Base-by-base conservation (phyloP, 2,329 filamentous ascomycete species). In the Curvularia spicifera region DNA sequence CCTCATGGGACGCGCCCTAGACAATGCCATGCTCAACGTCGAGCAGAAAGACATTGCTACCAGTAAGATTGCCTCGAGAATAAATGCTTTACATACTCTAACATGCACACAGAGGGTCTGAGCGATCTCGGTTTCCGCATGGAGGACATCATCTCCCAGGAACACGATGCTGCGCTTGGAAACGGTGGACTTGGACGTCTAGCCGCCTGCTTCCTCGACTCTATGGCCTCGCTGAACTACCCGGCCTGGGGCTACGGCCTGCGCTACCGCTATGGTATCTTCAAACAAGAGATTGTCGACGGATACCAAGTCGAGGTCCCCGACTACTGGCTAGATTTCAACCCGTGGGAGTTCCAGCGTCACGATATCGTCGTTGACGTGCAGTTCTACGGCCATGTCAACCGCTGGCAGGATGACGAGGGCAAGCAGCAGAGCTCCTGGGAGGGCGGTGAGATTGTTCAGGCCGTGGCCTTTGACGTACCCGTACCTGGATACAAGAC, bases 241-340 rank as follows among this genome's bases (percentile, higher is more conserved):
- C 91, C 95, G 9, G 95, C 95, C 20, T 99, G 95, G 95, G 95
- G 95, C 35, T 99, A 99, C 72, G 95, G 94, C 54, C 82, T 99
- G 67, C 88, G 95, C 72, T 99, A 99, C 82, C 85, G 93, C 77
- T 98, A 98, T 61, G 81, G 81, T 75, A 99, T 99, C 77, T 99
- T 99, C 87, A 98, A 98, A 82, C 95, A 99, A 82, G 95, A 98
- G 81, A 98, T 99, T 70, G 89, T 97, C 59, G 91, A 98, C 72
- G 95, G 95, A 57, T 99, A 97, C 77, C 95, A 99, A 79, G 93
- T 99, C 64, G 95, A 99, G 75, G 91, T 98, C 58, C 95, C 95
- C 20, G 95, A 99, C 77, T 98, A 99, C 80, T 99, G 95, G 95
- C 87, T 99, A 53, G 95, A 98, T 76, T 97, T 98, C 79, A 99